These are phyloP conservation scores for Tricholoma saponaceum DNA, from an alignment of 768 basidiomycete genomes.

Conservation along the genomic window DNA sequence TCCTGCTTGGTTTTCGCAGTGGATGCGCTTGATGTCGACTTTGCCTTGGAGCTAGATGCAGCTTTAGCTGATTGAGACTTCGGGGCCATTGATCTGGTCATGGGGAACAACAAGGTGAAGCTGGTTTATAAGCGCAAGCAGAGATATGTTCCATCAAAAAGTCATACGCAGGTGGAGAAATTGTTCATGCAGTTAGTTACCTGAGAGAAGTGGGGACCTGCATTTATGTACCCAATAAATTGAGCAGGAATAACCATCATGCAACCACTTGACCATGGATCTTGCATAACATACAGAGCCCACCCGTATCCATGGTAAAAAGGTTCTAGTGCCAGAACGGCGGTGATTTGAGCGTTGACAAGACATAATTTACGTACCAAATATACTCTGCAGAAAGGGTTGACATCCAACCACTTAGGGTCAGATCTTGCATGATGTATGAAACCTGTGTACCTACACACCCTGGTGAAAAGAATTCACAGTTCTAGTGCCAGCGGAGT, in stretches of 20 bases:
- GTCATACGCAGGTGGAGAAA: background rate
- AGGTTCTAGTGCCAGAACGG: background rate
- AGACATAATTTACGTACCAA: background rate
- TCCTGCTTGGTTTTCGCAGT: background rate
- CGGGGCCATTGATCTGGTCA: background rate
- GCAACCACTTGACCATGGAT: background rate
- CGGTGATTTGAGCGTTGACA: background rate
- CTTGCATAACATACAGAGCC: background rate
- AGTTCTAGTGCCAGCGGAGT: conserved; percentile 1
- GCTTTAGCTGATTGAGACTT: background rate
- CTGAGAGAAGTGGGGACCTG: background rate
- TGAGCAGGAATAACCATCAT: background rate
- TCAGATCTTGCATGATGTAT: background rate
- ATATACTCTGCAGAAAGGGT: background rate
- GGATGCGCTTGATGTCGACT: background rate
- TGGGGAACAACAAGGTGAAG: background rate
- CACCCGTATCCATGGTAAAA: background rate
- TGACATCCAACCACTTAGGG: background rate
- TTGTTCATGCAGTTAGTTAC: background rate
- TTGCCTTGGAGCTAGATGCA: background rate
- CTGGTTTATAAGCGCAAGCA: background rate
- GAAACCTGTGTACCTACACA: background rate
- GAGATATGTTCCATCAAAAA: background rate
- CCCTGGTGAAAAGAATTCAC: background rate
- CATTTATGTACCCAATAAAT: background rate